phyloP scores from a whole-genome alignment of 306 rosid genomes.

The Cicer pinnatifidum region DNA sequence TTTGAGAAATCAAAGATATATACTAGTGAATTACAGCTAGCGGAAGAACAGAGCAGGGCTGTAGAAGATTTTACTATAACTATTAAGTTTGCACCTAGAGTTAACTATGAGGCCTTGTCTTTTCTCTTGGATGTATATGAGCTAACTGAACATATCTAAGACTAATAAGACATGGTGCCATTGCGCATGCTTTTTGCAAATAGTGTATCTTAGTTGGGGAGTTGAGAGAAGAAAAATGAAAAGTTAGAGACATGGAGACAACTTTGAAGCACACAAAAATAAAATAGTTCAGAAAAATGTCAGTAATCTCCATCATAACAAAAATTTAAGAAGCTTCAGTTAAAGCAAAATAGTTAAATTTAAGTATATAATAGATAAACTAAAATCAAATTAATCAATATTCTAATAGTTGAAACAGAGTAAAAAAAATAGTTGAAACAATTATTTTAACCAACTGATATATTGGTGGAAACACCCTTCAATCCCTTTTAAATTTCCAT shows the following conservation, averaged over 20 bases:
- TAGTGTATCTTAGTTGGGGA: not conserved
- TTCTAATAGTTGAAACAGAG: not conserved
- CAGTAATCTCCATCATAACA: not conserved
- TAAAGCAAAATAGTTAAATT: constrained; percentile 7
- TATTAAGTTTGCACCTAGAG: not conserved
- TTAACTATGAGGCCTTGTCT: not conserved
- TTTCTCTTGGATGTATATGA: not conserved
- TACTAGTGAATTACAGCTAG: not conserved
- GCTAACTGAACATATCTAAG: not conserved
- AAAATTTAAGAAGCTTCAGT: not conserved
- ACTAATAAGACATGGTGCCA: not conserved
- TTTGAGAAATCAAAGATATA: not conserved
- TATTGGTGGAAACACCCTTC: constrained; percentile 2
- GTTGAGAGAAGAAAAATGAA: not conserved
- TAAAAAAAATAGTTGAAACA: not conserved
- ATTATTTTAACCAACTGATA: constrained; percentile 5
- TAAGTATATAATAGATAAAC: not conserved
- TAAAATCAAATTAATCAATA: not conserved
- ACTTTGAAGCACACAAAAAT: not conserved
- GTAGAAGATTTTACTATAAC: not conserved
- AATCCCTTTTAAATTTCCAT: constrained; percentile 31
- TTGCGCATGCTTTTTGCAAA: not conserved
- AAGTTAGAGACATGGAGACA: not conserved
- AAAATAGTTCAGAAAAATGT: not conserved
- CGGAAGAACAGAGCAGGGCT: not conserved